Evolutionary conservation across 1,284 basidiomycete species (phyloP).

Genomic region (Ustilago trichophora): DNA sequence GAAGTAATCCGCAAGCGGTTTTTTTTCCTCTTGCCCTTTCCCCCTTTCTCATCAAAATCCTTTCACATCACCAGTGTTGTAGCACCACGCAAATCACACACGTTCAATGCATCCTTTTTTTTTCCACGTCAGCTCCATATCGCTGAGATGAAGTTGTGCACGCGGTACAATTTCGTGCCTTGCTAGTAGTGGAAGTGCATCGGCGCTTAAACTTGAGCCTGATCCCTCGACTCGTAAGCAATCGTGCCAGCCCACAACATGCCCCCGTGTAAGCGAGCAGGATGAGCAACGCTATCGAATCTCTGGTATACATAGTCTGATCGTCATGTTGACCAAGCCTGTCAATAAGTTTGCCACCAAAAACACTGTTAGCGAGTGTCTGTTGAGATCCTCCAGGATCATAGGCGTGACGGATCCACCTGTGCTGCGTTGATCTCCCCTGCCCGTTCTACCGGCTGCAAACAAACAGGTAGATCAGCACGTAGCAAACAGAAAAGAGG

Average conservation of each 20-base stretch:
- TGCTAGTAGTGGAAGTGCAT: too few species aligned
- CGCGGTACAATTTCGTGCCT: too few species aligned
- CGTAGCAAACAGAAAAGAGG: constrained; percentile 81
- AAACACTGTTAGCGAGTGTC: constrained; percentile 82
- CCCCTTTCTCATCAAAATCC: too few species aligned
- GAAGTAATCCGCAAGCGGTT: too few species aligned
- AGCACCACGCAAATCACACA: too few species aligned
- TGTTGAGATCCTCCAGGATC: constrained; percentile 82
- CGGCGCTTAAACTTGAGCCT: constrained; percentile 34
- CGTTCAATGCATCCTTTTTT: too few species aligned
- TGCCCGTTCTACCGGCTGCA: constrained; percentile 69
- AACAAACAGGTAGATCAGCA: constrained; percentile 79
- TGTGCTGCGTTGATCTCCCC: neutral
- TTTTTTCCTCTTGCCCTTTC: too few species aligned
- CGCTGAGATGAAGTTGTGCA: too few species aligned
- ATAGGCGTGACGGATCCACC: constrained; percentile 67
- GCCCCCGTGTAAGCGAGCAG: constrained; percentile 74
- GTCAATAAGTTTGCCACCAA: constrained; percentile 88
- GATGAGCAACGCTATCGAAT: constrained; percentile 74
- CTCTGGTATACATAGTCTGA: constrained; percentile 83
- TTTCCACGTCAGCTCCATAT: too few species aligned
- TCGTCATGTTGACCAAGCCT: constrained; percentile 81
- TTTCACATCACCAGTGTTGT: too few species aligned
- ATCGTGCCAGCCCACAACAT: constrained; percentile 69
- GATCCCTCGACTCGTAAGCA: constrained; percentile 11